Evolutionary conservation across 805 yeast species (phyloP).

Genomic region (Huiozyma sinensis): DNA sequence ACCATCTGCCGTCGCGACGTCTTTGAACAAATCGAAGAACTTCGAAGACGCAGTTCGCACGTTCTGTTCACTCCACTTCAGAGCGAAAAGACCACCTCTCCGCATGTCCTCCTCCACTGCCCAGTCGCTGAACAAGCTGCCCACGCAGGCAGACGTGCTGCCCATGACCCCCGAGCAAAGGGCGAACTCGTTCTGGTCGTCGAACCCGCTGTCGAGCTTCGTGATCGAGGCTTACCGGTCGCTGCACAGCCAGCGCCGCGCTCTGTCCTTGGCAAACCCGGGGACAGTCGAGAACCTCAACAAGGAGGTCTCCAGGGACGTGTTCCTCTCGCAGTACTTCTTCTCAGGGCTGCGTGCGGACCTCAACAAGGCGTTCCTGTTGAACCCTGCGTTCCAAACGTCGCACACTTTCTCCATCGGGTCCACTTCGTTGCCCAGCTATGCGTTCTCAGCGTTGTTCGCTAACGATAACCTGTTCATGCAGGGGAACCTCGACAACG

Average conservation of each 20-base stretch:
- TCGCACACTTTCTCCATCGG: conserved; percentile 90
- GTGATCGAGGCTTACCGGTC: conserved; percentile 64
- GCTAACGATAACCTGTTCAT: conserved; percentile 77
- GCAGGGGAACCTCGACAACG: conserved; percentile 89
- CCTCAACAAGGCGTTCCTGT: conserved; percentile 78
- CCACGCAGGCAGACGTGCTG: conserved; percentile 49
- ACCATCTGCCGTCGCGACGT: too few species aligned
- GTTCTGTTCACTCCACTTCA: too few species aligned
- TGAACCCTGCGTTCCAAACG: conserved; percentile 93
- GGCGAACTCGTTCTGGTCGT: conserved; percentile 53
- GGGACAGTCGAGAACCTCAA: conserved; percentile 90
- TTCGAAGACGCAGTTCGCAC: too few species aligned
- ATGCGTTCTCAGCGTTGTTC: conserved; percentile 81
- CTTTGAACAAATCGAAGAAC: too few species aligned
- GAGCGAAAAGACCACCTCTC: neutral
- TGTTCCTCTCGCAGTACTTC: conserved; percentile 76
- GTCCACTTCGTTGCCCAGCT: conserved; percentile 74
- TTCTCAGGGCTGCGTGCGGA: conserved; percentile 97
- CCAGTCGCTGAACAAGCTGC: conserved; percentile 38
- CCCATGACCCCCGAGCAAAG: conserved; percentile 42
- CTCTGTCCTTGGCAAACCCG: conserved; percentile 79
- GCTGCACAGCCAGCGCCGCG: conserved; percentile 65
- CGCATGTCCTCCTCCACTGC: neutral
- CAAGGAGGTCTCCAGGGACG: conserved; percentile 91
- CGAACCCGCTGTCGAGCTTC: conserved; percentile 74